phyloP scores from a whole-genome alignment of 169 alveolate genomes.

The Plasmodium falciparum region DNA sequence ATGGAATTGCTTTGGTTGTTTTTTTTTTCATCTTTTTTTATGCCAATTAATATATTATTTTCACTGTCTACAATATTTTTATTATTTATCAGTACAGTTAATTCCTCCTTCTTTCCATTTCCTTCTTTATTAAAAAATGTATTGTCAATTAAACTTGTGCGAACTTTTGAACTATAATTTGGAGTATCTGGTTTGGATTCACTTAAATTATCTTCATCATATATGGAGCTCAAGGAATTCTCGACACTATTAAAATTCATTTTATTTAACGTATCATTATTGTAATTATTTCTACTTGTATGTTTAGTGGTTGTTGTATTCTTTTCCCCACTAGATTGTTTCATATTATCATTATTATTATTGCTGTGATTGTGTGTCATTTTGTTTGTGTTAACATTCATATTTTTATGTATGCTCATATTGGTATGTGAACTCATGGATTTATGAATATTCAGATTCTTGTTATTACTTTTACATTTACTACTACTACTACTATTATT shows the following conservation, averaged over 20 bases:
- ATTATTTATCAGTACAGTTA: too few species aligned
- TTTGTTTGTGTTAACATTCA: not conserved
- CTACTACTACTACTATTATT: not conserved
- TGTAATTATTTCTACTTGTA: not conserved
- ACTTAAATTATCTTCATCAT: too few species aligned
- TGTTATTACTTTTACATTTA: constrained; percentile 4
- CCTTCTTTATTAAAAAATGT: constrained; percentile 5
- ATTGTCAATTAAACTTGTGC: constrained; percentile 19
- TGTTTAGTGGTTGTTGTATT: not conserved
- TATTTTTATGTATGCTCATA: not conserved
- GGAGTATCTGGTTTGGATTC: too few species aligned
- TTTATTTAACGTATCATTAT: not conserved
- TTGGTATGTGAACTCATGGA: not conserved
- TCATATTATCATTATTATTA: not conserved
- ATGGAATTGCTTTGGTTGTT: not conserved
- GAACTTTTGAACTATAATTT: constrained; percentile 2
- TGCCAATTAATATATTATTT: not conserved
- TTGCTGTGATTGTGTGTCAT: not conserved
- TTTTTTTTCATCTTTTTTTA: not conserved
- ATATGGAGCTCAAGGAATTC: too few species aligned
- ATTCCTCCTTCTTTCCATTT: not conserved
- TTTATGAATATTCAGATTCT: not conserved
- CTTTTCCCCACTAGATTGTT: not conserved
- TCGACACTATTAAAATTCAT: too few species aligned
- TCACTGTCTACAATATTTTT: not conserved